A percentile compares a stretch with the other conserved stretches of the same genome.
Evolutionary conservation across 129 eudicot genomes (phyloP).

Genomic region (Tagetes erecta): DNA sequence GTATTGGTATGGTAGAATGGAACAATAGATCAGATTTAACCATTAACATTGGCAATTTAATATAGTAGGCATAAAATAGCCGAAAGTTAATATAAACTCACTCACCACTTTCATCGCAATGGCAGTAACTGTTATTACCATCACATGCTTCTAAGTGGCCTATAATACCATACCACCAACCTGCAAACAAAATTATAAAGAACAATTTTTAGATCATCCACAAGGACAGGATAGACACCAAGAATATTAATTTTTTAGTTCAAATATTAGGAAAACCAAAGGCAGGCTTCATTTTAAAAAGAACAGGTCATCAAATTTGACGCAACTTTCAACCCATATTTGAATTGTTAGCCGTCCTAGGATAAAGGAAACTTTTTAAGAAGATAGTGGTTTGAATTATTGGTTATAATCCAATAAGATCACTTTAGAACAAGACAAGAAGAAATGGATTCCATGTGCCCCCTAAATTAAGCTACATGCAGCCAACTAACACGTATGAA

Average conservation of each 20-base stretch:
- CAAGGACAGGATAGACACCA: not conserved
- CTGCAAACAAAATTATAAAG: constrained; percentile 41
- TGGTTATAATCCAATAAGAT: constrained; percentile 25
- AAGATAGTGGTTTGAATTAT: constrained; percentile 32
- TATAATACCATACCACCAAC: constrained; percentile 99
- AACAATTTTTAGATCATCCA: not conserved
- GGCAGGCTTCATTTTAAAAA: constrained; percentile 21
- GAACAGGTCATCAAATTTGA: constrained; percentile 20
- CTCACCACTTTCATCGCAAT: constrained; percentile 81
- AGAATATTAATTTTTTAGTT: not conserved
- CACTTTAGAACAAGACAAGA: constrained; percentile 36
- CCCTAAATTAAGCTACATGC: constrained; percentile 25
- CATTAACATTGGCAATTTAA: not conserved
- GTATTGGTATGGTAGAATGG: constrained; percentile 1
- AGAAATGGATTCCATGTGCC: constrained; percentile 28
- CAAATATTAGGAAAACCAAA: not conserved
- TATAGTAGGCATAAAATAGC: not conserved
- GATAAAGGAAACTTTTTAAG: constrained; percentile 25
- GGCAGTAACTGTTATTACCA: constrained; percentile 72
- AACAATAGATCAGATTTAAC: constrained; percentile 7
- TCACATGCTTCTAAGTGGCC: constrained; percentile 93
- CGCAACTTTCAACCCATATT: constrained; percentile 34
- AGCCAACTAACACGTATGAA: constrained; percentile 29
- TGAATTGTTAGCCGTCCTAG: constrained; percentile 27
- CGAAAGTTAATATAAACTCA: constrained; percentile 7